Percentiles rank a stretch among this genome's conserved stretches.
Evolutionary conservation across 116 monocot genomes (phyloP).

Genomic region (Iris pallida): DNA sequence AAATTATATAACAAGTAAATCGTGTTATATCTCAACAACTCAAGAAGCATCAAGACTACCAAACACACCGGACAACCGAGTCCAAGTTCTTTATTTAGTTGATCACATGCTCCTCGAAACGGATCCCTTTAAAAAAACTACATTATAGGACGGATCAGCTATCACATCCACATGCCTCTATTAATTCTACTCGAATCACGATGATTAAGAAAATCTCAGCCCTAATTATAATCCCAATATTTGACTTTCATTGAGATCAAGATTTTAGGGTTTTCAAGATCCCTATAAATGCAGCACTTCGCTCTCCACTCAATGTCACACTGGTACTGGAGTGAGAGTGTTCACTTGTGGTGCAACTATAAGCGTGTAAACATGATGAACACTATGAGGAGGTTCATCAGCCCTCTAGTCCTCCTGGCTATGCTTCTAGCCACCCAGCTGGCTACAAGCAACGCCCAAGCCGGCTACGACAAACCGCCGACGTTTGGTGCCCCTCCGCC

Average conservation of each 20-base stretch:
- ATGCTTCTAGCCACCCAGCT: conserved; percentile 9
- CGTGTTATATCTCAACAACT: no score
- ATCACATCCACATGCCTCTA: not conserved
- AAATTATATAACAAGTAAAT: no score
- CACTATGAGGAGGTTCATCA: not conserved
- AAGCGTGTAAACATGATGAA: not conserved
- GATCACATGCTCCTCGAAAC: no score
- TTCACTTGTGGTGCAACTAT: not conserved
- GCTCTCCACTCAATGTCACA: not conserved
- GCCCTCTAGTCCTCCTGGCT: conserved; percentile 4
- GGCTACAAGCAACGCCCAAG: conserved; percentile 17
- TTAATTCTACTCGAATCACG: not conserved
- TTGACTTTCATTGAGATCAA: not conserved
- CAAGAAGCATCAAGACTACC: no score
- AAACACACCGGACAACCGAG: no score
- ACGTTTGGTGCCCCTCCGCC: conserved; percentile 14
- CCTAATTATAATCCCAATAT: no score
- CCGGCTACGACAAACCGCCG: conserved; percentile 16
- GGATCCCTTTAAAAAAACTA: no score
- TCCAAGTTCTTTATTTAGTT: no score
- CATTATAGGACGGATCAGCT: no score
- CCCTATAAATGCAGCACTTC: conserved; percentile 1
- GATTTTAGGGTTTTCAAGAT: not conserved
- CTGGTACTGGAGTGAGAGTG: not conserved
- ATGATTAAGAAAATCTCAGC: not conserved